Evolutionary conservation across 257 asterid genomes (phyloP), one percentile per base, ranked within the genome.

Genomic region (Leptodermis oblonga): DNA sequence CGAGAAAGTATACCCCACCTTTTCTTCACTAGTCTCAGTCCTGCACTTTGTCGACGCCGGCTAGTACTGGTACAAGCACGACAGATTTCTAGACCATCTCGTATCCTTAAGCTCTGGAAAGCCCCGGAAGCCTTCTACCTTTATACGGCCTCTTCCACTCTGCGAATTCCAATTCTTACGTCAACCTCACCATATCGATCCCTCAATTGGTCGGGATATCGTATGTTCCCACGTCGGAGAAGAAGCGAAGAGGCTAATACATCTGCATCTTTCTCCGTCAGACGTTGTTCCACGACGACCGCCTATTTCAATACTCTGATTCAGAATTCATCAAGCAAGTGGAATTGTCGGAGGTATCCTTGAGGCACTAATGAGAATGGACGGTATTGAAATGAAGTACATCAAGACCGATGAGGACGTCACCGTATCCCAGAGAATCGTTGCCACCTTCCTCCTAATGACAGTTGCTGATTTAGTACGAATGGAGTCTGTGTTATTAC

Each of bases 11-110:
- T 88, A 90, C 60, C 37, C 74, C 1, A 77, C 81, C 37, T 88
- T 92, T 0, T 96, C 97, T 2, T 70, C 79, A 5, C 88, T 87
- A 14, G 79, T 92, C 17, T 55, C 97, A 33, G 90, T 90, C 18
- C 80, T 92, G 15, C 82, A 79, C 1, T 84, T 85, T 0, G 89
- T 86, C 6, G 98, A 96, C 22, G 96, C 96, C 49, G 95, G 96
- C 5, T 97, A 92, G 80, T 90, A 96, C 78, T 92, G 95, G 96
- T 97, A 92, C 80, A 90, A 92, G 70, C 97, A 92, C 70, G 95
- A 90, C 0, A 87, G 87, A 55, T 89, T 89, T 79, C 86, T 87
- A 45, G 87, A 88, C 4, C 98, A 92, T 59, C 89, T 92, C 20
- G 92, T 28, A 86, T 90, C 65, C 95, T 92, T 53, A 92, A 90